These are phyloP conservation scores for Tulasnella calospora DNA, from an alignment of 768 basidiomycete genomes.

Conservation along the genomic window DNA sequence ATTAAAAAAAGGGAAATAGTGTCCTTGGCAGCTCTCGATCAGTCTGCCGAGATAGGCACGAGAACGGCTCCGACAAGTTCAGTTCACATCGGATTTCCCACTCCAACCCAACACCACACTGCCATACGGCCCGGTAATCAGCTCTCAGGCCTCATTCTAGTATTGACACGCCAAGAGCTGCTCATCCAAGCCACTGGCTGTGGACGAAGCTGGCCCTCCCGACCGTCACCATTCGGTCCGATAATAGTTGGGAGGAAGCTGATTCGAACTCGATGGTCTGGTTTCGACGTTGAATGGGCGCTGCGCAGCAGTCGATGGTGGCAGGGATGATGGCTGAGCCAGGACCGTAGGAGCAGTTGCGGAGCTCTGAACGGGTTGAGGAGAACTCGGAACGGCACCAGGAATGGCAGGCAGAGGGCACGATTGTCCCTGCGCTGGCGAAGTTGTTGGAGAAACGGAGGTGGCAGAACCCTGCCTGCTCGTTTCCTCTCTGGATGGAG, in stretches of 20 bases:
- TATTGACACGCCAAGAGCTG: not conserved
- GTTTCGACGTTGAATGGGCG: not conserved
- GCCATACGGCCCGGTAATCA: not conserved
- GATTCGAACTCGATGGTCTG: not conserved
- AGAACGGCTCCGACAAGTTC: not conserved
- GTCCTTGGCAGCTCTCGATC: not conserved
- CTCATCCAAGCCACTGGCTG: not conserved
- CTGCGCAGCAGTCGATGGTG: not conserved
- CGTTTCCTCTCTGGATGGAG: not conserved
- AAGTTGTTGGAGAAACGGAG: not conserved
- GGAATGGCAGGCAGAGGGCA: not conserved
- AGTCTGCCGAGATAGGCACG: not conserved
- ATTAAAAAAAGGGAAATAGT: not conserved
- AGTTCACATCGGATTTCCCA: not conserved
- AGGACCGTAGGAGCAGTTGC: not conserved
- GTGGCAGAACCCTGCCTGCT: not conserved
- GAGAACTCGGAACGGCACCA: not conserved
- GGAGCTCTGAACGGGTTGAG: not conserved
- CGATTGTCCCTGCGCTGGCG: not conserved
- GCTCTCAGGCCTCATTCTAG: not conserved
- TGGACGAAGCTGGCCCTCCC: not conserved
- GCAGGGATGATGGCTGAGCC: not conserved
- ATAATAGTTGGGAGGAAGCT: not conserved
- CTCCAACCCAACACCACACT: not conserved
- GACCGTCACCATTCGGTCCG: not conserved